phyloP scores from a whole-genome alignment of 2,329 filamentous ascomycete genomes.

The Diaporthe ampelina region DNA sequence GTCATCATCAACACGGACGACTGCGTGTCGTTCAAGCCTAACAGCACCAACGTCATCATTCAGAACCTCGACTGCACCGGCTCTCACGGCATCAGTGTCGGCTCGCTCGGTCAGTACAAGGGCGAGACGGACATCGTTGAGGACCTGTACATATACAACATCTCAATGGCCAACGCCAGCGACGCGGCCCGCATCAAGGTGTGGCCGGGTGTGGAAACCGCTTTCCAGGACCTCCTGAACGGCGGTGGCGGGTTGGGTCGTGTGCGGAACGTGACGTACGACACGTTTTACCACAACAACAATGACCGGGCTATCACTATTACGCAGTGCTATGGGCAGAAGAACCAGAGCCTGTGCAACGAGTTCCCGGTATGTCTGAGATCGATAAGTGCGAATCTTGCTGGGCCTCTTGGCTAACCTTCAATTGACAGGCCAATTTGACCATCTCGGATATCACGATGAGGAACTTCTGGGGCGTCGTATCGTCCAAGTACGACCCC shows the following conservation, averaged over 20 bases:
- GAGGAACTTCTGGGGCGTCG: slow-evolving; percentile 60
- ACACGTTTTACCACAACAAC: slow-evolving; percentile 68
- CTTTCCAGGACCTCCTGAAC: slow-evolving; percentile 25
- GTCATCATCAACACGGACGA: slow-evolving; percentile 58
- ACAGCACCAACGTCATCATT: slow-evolving; percentile 56
- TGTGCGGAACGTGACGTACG: slow-evolving; percentile 61
- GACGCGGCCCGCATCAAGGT: slow-evolving; percentile 76
- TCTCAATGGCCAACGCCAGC: slow-evolving; percentile 46
- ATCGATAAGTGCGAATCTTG: neutral
- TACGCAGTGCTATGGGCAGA: slow-evolving; percentile 70
- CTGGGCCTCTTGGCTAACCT: neutral
- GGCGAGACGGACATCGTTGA: slow-evolving; percentile 55
- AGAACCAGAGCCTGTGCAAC: slow-evolving; percentile 50
- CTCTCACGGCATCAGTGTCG: slow-evolving; percentile 62
- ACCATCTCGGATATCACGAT: slow-evolving; percentile 70
- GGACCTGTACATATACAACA: slow-evolving; percentile 57
- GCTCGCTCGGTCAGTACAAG: slow-evolving; percentile 56
- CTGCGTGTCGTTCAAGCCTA: slow-evolving; percentile 60
- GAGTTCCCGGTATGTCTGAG: slow-evolving; percentile 46
- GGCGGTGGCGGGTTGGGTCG: slow-evolving; percentile 38
- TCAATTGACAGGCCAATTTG: slow-evolving; percentile 49
- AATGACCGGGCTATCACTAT: slow-evolving; percentile 74
- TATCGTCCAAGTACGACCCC: slow-evolving; percentile 4
- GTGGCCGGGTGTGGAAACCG: slow-evolving; percentile 63
- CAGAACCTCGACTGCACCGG: slow-evolving; percentile 59